A percentile compares a stretch with the other conserved stretches of the same genome.
These are phyloP conservation scores for Tetrahymena borealis DNA, from an alignment of 73 alveolate genomes.

Conservation along the genomic window DNA sequence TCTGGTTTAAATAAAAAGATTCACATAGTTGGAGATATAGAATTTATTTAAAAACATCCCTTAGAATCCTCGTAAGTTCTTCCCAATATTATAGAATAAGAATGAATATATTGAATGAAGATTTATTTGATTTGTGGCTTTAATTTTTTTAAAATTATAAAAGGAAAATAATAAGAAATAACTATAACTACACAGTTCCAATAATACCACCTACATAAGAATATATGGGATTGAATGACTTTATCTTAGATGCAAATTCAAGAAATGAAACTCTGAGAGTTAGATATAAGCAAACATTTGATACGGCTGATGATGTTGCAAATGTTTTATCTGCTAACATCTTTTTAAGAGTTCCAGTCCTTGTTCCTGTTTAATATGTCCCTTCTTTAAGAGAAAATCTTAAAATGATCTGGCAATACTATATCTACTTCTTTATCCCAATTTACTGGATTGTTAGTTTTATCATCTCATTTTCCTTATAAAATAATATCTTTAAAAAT, in stretches of 20 bases:
- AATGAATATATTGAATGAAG: no score
- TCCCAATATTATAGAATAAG: no score
- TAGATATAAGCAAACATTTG: not conserved
- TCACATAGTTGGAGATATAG: not conserved
- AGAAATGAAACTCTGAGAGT: not conserved
- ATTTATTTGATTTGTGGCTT: not conserved
- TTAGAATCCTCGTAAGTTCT: not conserved
- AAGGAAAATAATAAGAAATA: not conserved
- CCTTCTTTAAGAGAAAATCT: not conserved
- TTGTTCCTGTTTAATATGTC: not conserved
- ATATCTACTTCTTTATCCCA: not conserved
- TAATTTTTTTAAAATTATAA: not conserved
- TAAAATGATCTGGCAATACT: not conserved
- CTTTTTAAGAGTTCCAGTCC: not conserved
- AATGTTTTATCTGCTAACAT: not conserved
- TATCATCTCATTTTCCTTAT: not conserved
- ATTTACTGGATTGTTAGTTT: not conserved
- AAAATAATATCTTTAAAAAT: not conserved
- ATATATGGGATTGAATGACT: not conserved
- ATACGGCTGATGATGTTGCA: not conserved
- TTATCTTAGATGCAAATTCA: not conserved
- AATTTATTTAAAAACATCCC: not conserved
- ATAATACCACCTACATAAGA: not conserved
- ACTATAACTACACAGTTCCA: not conserved
- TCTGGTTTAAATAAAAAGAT: not conserved